phyloP scores from a whole-genome alignment of 2,329 filamentous ascomycete genomes.

The Alternaria atra region DNA sequence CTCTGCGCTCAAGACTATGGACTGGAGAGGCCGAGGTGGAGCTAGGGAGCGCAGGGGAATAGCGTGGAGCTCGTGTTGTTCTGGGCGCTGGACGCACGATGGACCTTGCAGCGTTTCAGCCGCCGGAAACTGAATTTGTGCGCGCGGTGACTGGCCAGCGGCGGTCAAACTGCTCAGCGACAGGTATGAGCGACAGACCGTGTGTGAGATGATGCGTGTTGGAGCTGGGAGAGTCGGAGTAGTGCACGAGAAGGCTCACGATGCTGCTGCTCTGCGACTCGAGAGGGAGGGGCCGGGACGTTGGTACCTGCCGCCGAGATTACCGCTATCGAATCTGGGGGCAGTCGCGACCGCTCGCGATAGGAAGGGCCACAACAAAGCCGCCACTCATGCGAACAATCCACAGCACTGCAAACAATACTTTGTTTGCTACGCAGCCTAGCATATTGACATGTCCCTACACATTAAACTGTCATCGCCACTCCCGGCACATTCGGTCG shows the following conservation, averaged over 20 bases:
- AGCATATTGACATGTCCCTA: background rate
- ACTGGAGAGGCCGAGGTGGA: conserved; percentile 24
- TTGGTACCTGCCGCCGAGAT: conserved; percentile 29
- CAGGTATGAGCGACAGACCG: conserved; percentile 33
- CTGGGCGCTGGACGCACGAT: conserved; percentile 34
- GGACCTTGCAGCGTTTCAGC: conserved; percentile 50
- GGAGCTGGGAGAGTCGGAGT: conserved; percentile 25
- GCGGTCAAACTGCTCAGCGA: conserved; percentile 32
- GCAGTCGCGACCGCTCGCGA: conserved; percentile 9
- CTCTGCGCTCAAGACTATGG: conserved; percentile 17
- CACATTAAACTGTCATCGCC: background rate
- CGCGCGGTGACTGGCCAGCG: conserved; percentile 33
- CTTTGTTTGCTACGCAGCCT: conserved; percentile 1
- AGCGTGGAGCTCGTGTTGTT: conserved; percentile 28
- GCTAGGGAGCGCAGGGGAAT: conserved; percentile 25
- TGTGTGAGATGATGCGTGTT: conserved; percentile 29
- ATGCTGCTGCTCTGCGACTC: conserved; percentile 9
- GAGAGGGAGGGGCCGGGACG: conserved; percentile 9
- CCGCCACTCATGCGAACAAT: background rate
- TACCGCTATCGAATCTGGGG: conserved; percentile 25
- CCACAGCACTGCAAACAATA: background rate
- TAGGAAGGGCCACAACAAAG: conserved; percentile 2
- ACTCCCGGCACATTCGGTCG: background rate
- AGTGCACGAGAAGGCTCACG: conserved; percentile 15
- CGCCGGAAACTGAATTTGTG: conserved; percentile 29